Conservation (phyloP, 352 stramenopile genomes). For the Pythium utonaiense region DNA sequence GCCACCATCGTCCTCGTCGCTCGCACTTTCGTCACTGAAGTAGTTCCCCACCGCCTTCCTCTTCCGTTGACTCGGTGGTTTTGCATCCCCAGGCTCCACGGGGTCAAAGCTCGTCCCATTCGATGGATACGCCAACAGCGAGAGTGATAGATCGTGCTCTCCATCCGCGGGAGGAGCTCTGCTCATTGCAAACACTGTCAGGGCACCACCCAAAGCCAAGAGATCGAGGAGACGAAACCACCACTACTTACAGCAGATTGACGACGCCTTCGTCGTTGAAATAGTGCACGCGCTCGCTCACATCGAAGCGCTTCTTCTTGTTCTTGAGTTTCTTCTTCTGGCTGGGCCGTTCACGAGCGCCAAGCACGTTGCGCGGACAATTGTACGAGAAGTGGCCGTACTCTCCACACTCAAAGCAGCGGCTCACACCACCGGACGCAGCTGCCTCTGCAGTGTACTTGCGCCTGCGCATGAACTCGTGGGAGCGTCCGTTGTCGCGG, state of each 20-base stretch:
- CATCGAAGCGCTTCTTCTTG: constrained; percentile 65
- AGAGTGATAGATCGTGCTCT: constrained; percentile 60
- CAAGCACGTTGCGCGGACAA: constrained; percentile 81
- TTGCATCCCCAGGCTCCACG: background rate
- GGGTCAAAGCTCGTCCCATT: constrained; percentile 1
- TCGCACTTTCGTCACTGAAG: constrained; percentile 79
- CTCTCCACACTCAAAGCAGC: constrained; percentile 84
- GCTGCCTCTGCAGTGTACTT: constrained; percentile 37
- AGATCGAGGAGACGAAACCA: too few relatives aligned
- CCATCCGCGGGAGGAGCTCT: constrained; percentile 46
- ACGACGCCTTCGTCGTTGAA: constrained; percentile 61
- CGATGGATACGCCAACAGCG: constrained; percentile 62
- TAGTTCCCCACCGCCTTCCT: constrained; percentile 43
- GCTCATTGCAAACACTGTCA: background rate
- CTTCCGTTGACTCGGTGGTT: constrained; percentile 22
- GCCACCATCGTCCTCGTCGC: constrained; percentile 36
- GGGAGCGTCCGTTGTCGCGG: constrained; percentile 77
- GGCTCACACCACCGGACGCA: constrained; percentile 30
- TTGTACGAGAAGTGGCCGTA: constrained; percentile 80
- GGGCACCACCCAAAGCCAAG: background rate
- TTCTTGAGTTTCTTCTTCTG: constrained; percentile 50
- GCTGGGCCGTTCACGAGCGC: constrained; percentile 54
- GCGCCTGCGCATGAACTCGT: constrained; percentile 79
- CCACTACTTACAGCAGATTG: constrained; percentile 68
- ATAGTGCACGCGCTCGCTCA: constrained; percentile 52